Conservation (phyloP, 2,329 filamentous ascomycete genomes). For the Tothia fuscella region DNA sequence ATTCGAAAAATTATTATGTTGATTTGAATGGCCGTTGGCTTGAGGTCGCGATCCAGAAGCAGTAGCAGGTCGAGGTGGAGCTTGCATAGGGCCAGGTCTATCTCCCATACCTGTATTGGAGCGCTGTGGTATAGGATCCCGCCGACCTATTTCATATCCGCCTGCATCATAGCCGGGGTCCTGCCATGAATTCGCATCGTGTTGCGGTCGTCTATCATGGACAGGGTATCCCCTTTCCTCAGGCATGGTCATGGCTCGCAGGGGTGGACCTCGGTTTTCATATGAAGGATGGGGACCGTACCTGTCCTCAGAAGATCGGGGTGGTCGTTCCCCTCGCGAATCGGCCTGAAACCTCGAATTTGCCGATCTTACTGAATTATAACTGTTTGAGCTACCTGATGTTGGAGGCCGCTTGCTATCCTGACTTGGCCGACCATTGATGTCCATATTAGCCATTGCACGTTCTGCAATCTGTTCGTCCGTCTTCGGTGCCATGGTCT, state of each 20-base stretch:
- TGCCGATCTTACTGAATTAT: not conserved
- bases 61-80: constrained; percentile 25
- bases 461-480: constrained; percentile 13
- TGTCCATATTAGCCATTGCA: constrained; percentile 5
- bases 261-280: constrained; percentile 4
- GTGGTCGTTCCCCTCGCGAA: constrained; percentile 7
- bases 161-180: constrained; percentile 5
- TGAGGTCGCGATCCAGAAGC: constrained; percentile 19
- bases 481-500: constrained; percentile 1
- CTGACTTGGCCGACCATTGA: constrained; percentile 6
- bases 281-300: not conserved
- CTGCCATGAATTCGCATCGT: constrained; percentile 24
- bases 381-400: constrained; percentile 1
- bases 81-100: constrained; percentile 12
- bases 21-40: constrained; percentile 13
- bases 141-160: not conserved
- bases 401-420: constrained; percentile 5
- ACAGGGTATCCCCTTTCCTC: constrained; percentile 25
- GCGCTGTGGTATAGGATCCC: constrained; percentile 7
- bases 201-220: constrained; percentile 23
- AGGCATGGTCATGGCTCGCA: constrained; percentile 26
- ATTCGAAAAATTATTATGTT: not conserved
- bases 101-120: constrained; percentile 7
- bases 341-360: constrained; percentile 1
- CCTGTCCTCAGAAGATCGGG: constrained; percentile 1